Evolutionary conservation across 305 asterid species (phyloP).

Genomic region (Stenogyne calaminthoides): DNA sequence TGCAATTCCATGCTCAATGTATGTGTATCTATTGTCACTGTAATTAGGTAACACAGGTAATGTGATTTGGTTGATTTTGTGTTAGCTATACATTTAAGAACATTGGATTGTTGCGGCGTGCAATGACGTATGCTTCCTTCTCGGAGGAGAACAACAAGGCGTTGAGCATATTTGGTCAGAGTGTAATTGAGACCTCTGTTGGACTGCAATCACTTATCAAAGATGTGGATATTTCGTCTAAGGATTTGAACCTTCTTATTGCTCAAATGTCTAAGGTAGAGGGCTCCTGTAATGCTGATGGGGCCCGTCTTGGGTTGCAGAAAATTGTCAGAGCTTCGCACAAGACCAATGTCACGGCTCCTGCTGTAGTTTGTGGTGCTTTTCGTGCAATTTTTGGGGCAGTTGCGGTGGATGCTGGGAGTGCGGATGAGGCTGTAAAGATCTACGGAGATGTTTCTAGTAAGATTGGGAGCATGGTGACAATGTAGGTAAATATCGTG

Average conservation of each 20-base stretch:
- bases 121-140: conserved; percentile 79
- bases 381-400: conserved; percentile 78
- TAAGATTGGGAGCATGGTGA: conserved; percentile 31
- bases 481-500: conserved; percentile 43
- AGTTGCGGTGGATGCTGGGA: conserved; percentile 60
- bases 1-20: not conserved
- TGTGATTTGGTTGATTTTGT: not conserved
- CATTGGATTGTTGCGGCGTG: conserved; percentile 57
- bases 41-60: not conserved
- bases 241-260: conserved; percentile 54
- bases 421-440: conserved; percentile 51
- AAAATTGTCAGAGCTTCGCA: conserved; percentile 64
- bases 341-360: conserved; percentile 54
- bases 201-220: conserved; percentile 41
- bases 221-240: conserved; percentile 52
- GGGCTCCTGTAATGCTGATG: conserved; percentile 56
- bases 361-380: conserved; percentile 82
- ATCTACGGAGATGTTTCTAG: conserved; percentile 41
- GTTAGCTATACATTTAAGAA: conserved; percentile 60
- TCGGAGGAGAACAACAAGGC: conserved; percentile 87
- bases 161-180: conserved; percentile 59
- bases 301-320: conserved; percentile 57
- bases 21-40: conserved; percentile 8
- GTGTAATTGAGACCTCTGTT: conserved; percentile 47
- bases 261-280: conserved; percentile 53